Evolutionary conservation across 352 stramenopile genomes (phyloP), one percentile per base, ranked within the genome.

Genomic region (Phytopythium montanum): DNA sequence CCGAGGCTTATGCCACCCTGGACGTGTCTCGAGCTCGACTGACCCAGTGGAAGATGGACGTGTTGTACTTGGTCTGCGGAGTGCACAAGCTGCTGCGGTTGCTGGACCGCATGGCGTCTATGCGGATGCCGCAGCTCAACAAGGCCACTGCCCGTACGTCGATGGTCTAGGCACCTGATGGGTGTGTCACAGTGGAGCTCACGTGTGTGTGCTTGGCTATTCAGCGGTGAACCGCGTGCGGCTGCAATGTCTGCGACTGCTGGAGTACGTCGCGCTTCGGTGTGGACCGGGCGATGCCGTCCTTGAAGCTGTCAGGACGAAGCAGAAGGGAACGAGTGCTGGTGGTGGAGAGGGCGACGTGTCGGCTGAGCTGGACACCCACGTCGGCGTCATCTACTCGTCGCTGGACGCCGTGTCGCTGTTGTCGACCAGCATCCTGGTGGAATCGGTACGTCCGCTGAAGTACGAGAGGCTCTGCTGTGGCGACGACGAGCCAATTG

Each of bases 21-120:
- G 60, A 72, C 0, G 67, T 86, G 1, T 88, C 80, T 5, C 70
- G 78, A 31, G 60, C 72, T 13, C 71, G 79, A 13, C 18, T 62
- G 26, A 51, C 41, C 2, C 80, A 92, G 55, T 92, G 78, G 78
- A 92, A 90, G 42, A 90, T 88, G 41, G 82, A 92, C 31, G 65
- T 87, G 45, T 26, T 92, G 28, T 88, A 90, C 62, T 68, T 92
- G 14, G 72, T 92, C 3, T 80, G 70, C 46, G 82, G 78, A 2
- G 61, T 82, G 6, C 71, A 89, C 52, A 76, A 72, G 26, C 42
- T 87, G 4, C 55, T 89, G 23, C 69, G 66, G 14, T 42, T 84
- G 13, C 58, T 90, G 8, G 75, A 88, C 44, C 71, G 72, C 48
- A 87, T 87, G 65, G 57, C 87, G n/a, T 63, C 28, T n/a, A 65